Conservation (phyloP, 129 eudicot genomes). For the Pittosporum tobira region DNA sequence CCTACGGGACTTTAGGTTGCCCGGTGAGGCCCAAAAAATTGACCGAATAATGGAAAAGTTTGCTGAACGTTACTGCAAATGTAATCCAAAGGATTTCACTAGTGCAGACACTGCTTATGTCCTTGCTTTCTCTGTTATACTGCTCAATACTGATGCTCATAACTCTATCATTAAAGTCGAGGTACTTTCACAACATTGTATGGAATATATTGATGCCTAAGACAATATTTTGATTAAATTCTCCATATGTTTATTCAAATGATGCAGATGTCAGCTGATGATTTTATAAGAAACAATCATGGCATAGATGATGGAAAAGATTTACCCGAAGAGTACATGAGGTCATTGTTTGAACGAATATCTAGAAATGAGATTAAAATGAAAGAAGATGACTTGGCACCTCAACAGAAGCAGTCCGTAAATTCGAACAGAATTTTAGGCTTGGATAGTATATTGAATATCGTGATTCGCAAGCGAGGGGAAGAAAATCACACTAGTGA, state of each 20-base stretch:
- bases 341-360: conserved; percentile 82
- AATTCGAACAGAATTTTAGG: conserved; percentile 69
- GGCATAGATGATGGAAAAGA: conserved; percentile 99
- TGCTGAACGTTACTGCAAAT: conserved; percentile 90
- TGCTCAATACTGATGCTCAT: conserved; percentile 75
- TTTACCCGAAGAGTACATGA: conserved; percentile 81
- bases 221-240: neutral
- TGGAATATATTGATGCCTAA: conserved; percentile 19
- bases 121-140: conserved; percentile 68
- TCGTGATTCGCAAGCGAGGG: conserved; percentile 73
- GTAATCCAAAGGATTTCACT: conserved; percentile 77
- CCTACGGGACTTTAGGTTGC: conserved; percentile 80
- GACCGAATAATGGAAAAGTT: conserved; percentile 98
- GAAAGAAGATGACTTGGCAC: conserved; percentile 78
- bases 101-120: conserved; percentile 99
- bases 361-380: conserved; percentile 81
- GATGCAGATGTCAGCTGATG: conserved; percentile 92
- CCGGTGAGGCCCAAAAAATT: conserved; percentile 99
- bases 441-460: conserved; percentile 76
- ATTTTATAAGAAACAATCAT: conserved; percentile 91
- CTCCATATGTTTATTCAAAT: too few species aligned
- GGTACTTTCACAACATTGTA: conserved; percentile 32
- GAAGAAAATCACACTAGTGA: conserved; percentile 73
- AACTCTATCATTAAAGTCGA: conserved; percentile 59
- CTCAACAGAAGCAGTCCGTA: conserved; percentile 71